Evolutionary conservation across 768 basidiomycete genomes (phyloP).

Genomic region (Tylopilus rubrobrunneus): DNA sequence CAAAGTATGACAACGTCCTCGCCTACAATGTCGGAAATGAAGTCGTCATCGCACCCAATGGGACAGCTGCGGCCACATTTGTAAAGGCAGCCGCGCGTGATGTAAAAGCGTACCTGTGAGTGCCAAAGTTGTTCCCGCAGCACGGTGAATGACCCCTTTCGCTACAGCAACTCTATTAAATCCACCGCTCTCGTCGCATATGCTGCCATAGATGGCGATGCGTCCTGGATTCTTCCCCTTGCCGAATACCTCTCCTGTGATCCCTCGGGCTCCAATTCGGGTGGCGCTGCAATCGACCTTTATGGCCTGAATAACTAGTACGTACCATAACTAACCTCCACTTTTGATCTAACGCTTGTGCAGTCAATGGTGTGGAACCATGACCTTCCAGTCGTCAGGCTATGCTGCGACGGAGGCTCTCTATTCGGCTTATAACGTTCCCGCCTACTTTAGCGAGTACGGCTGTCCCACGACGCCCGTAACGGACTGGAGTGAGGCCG

Average conservation of each 20-base stretch:
- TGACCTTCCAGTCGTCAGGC: conserved; percentile 44
- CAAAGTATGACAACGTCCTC: conserved; percentile 84
- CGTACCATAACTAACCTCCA: conserved; percentile 26
- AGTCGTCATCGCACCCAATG: conserved; percentile 48
- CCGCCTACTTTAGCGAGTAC: conserved; percentile 89
- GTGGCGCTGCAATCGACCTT: conserved; percentile 68
- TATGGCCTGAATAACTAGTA: conserved; percentile 88
- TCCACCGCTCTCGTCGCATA: conserved; percentile 76
- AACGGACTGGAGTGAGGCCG: conserved; percentile 72
- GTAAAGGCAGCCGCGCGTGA: conserved; percentile 93
- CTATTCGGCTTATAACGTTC: conserved; percentile 66
- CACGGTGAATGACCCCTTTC: background rate
- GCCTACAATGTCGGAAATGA: conserved; percentile 93
- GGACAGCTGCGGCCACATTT: conserved; percentile 67
- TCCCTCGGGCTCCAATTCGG: conserved; percentile 47
- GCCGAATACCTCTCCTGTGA: conserved; percentile 84
- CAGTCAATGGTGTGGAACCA: conserved; percentile 82
- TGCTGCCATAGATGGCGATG: conserved; percentile 73
- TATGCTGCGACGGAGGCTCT: conserved; percentile 54
- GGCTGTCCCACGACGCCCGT: conserved; percentile 69
- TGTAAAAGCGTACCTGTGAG: conserved; percentile 77
- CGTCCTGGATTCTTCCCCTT: conserved; percentile 58
- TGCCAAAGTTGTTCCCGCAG: background rate
- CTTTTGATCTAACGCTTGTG: conserved; percentile 9
- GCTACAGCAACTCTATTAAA: conserved; percentile 53